These are phyloP conservation scores for Rhodotorula diobovata DNA, from an alignment of 768 basidiomycete species.

Conservation along the genomic window DNA sequence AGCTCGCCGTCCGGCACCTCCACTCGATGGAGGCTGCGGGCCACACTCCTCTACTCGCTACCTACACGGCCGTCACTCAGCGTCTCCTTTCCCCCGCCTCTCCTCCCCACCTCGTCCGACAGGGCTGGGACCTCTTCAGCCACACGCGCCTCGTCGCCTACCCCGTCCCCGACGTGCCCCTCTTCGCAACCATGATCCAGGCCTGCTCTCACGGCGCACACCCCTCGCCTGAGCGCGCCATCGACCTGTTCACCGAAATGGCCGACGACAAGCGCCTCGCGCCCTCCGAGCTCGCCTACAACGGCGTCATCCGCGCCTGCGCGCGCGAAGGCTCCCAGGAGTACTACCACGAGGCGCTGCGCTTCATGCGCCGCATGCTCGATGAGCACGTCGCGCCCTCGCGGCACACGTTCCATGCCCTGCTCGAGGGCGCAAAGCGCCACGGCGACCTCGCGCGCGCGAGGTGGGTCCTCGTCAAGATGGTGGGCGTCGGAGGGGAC, in stretches of 20 bases:
- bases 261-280: conserved; percentile 45
- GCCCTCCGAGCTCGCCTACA: conserved; percentile 68
- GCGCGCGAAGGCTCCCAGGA: conserved; percentile 52
- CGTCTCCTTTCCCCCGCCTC: conserved; percentile 46
- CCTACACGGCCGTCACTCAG: conserved; percentile 66
- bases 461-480: conserved; percentile 86
- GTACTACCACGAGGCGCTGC: conserved; percentile 68
- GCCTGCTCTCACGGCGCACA: conserved; percentile 63
- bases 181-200: conserved; percentile 82
- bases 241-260: conserved; percentile 93
- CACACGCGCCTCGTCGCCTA: conserved; percentile 97
- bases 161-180: conserved; percentile 63
- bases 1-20: conserved; percentile 62
- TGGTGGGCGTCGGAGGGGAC: conserved; percentile 52
- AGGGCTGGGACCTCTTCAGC: conserved; percentile 88
- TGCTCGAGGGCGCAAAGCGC: conserved; percentile 86
- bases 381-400: conserved; percentile 59
- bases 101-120: conserved; percentile 56
- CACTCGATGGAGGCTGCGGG: conserved; percentile 66
- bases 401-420: conserved; percentile 65
- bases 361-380: conserved; percentile 80
- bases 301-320: conserved; percentile 76
- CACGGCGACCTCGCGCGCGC: conserved; percentile 74
- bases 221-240: conserved; percentile 80
- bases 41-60: conserved; percentile 63